Percentiles rank a stretch among this genome's conserved stretches.
phyloP scores from a whole-genome alignment of 148 eudicot genomes.

The Cornus suecica region DNA sequence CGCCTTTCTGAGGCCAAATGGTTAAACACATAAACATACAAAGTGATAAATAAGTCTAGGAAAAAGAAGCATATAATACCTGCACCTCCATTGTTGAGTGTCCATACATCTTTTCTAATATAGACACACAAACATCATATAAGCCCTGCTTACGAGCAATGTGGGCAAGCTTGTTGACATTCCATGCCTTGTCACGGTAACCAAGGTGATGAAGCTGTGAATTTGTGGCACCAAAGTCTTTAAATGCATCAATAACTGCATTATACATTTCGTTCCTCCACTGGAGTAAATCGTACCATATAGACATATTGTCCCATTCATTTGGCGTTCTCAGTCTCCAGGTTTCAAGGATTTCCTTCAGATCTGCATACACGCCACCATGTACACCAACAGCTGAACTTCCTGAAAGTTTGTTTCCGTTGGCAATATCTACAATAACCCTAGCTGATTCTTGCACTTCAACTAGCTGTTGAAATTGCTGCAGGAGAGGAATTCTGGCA shows the following conservation, averaged over 20 bases:
- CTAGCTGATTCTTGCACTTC: slow-evolving; percentile 98
- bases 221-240: slow-evolving; percentile 72
- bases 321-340: slow-evolving; percentile 98
- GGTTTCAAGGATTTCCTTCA: slow-evolving; percentile 98
- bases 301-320: slow-evolving; percentile 96
- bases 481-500: slow-evolving; percentile 84
- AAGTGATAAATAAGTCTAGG: not conserved
- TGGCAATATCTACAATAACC: slow-evolving; percentile 78
- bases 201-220: slow-evolving; percentile 95
- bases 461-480: slow-evolving; percentile 96
- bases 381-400: slow-evolving; percentile 67
- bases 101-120: slow-evolving; percentile 97
- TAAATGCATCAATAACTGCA: slow-evolving; percentile 89
- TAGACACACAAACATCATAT: slow-evolving; percentile 86
- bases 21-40: not conserved
- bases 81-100: slow-evolving; percentile 99
- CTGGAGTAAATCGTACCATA: slow-evolving; percentile 96
- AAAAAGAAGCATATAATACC: slow-evolving; percentile 40
- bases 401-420: slow-evolving; percentile 70
- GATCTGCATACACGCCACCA: slow-evolving; percentile 79
- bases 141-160: slow-evolving; percentile 93
- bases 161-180: slow-evolving; percentile 94
- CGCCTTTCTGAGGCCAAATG: not conserved
- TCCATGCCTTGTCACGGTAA: slow-evolving; percentile 98
- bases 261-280: slow-evolving; percentile 99